A percentile compares a stretch with the other conserved stretches of the same genome.
phyloP scores from a whole-genome alignment of 805 yeast species.

The Zygosaccharomyces gambellarensis region DNA sequence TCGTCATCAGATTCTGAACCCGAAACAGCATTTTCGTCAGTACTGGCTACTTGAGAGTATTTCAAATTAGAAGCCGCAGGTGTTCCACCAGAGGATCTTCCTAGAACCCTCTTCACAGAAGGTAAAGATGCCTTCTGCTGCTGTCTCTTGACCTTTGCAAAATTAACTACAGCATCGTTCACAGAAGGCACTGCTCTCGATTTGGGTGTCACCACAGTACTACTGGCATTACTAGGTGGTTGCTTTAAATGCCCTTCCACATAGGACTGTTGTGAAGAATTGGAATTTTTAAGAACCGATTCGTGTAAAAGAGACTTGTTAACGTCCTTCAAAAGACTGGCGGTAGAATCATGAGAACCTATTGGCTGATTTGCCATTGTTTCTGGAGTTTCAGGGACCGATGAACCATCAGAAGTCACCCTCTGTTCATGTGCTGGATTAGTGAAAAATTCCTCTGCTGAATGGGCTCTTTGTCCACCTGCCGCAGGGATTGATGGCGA shows the following conservation, averaged over 20 bases:
- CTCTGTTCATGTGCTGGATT: conserved; percentile 16
- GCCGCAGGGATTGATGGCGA: conserved; percentile 24
- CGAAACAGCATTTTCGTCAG: conserved; percentile 8
- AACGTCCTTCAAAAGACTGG: conserved; percentile 26
- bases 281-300: conserved; percentile 21
- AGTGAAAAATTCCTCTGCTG: conserved; percentile 54
- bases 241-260: conserved; percentile 18
- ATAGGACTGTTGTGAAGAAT: conserved; percentile 19
- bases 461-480: conserved; percentile 27
- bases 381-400: conserved; percentile 15
- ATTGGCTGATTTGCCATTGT: conserved; percentile 5
- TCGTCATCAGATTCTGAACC: conserved; percentile 13
- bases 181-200: conserved; percentile 34
- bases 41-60: conserved; percentile 11
- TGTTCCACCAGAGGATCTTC: conserved; percentile 11
- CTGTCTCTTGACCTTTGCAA: conserved; percentile 28
- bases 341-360: conserved; percentile 22
- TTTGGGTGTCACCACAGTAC: conserved; percentile 34
- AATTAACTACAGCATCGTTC: conserved; percentile 28
- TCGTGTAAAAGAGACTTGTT: conserved; percentile 27
- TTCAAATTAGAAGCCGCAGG: conserved; percentile 17
- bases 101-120: conserved; percentile 32
- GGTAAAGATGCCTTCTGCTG: conserved; percentile 29
- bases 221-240: conserved; percentile 12
- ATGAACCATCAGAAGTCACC: conserved; percentile 11